Percentiles rank a stretch among this genome's conserved stretches.
Evolutionary conservation across 2,329 filamentous ascomycete species (phyloP).

Genomic region (Sphaerulina vaccinii): DNA sequence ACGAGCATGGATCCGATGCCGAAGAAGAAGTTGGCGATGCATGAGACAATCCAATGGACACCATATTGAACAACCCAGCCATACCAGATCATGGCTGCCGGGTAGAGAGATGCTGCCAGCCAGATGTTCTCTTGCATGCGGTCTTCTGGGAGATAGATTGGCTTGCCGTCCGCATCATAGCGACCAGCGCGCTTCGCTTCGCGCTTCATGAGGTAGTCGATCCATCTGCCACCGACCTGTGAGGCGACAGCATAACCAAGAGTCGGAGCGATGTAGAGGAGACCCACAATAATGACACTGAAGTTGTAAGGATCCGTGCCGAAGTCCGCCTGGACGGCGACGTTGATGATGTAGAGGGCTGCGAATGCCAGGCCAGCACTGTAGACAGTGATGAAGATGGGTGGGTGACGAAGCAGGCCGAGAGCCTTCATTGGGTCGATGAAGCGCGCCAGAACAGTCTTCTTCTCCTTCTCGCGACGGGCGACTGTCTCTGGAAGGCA

Average conservation of each 20-base stretch:
- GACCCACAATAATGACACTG: constrained; percentile 64
- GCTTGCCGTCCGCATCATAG: constrained; percentile 63
- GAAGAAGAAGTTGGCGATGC: constrained; percentile 51
- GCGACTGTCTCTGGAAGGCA: constrained; percentile 63
- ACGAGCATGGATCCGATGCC: constrained; percentile 75
- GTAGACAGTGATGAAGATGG: constrained; percentile 70
- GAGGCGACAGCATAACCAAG: constrained; percentile 69
- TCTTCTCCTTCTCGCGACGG: constrained; percentile 29
- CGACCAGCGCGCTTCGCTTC: constrained; percentile 67
- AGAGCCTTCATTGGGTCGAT: constrained; percentile 71
- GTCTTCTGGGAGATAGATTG: constrained; percentile 74
- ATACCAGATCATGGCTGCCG: constrained; percentile 68
- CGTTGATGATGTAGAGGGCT: constrained; percentile 72
- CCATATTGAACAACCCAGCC: constrained; percentile 69
- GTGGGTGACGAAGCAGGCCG: constrained; percentile 67
- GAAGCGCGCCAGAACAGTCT: constrained; percentile 42
- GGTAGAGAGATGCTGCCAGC: constrained; percentile 69
- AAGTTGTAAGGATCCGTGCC: constrained; percentile 65
- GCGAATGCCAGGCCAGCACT: constrained; percentile 73
- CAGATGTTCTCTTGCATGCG: constrained; percentile 79
- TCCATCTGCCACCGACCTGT: constrained; percentile 70
- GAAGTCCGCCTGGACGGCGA: constrained; percentile 71
- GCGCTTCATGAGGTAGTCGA: constrained; percentile 74
- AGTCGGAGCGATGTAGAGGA: constrained; percentile 72
- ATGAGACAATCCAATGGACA: constrained; percentile 39